Evolutionary conservation across 768 basidiomycete genomes (phyloP).

Genomic region (Leccinum boreale): DNA sequence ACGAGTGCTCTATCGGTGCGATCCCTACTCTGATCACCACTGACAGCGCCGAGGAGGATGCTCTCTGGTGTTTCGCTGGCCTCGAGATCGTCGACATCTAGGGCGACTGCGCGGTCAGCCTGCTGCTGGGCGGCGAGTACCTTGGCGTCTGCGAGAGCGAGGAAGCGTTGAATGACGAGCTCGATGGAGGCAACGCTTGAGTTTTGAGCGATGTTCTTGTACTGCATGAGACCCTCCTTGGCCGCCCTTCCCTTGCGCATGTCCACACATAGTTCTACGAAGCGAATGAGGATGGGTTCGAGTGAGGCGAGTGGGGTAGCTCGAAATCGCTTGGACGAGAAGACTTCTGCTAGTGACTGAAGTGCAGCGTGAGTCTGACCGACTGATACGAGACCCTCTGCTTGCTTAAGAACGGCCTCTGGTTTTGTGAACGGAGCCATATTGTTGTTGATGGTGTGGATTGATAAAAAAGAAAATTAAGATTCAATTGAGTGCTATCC

Average conservation of each 20-base stretch:
- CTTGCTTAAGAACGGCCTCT: slow-evolving; percentile 87
- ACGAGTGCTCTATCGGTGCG: slow-evolving; percentile 22
- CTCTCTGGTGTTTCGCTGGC: slow-evolving; percentile 44
- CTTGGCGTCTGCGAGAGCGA: background rate
- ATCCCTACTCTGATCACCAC: background rate
- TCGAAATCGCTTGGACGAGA: slow-evolving; percentile 90
- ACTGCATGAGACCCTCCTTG: slow-evolving; percentile 80
- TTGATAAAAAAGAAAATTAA: background rate
- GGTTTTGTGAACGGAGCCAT: slow-evolving; percentile 93
- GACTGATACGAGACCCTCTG: slow-evolving; percentile 89
- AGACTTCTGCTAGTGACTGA: slow-evolving; percentile 89
- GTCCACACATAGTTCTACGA: slow-evolving; percentile 94
- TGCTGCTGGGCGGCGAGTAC: background rate
- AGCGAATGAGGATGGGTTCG: slow-evolving; percentile 94
- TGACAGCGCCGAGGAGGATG: background rate
- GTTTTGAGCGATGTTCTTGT: slow-evolving; percentile 90
- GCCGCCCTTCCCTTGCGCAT: slow-evolving; percentile 92
- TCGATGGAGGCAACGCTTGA: slow-evolving; percentile 90
- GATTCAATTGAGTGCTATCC: background rate
- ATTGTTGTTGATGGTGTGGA: no score
- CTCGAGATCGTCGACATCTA: slow-evolving; percentile 92
- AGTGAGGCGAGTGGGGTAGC: slow-evolving; percentile 83
- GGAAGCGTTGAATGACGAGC: slow-evolving; percentile 13
- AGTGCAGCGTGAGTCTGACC: slow-evolving; percentile 88
- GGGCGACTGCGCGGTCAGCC: background rate